These are phyloP conservation scores for Perilla frutescens DNA, from an alignment of 257 asterid species.

Conservation along the genomic window DNA sequence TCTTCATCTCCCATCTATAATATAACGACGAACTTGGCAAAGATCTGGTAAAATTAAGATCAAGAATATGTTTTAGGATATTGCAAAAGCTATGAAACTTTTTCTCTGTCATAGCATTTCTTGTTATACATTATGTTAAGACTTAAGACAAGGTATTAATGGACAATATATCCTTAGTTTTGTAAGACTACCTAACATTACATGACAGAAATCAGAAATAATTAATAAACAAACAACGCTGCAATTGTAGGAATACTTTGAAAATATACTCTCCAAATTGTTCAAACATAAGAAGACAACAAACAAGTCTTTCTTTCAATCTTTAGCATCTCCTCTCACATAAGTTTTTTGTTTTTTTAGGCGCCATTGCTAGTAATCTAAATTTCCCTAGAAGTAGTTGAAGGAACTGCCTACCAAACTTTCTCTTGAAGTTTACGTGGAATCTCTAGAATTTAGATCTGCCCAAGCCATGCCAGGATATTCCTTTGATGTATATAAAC, in stretches of 20 bases:
- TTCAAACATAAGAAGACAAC: background rate
- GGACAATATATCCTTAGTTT: constrained; percentile 17
- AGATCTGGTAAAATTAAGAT: no score
- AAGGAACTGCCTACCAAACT: background rate
- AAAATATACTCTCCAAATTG: background rate
- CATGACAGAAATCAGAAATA: background rate
- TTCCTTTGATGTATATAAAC: background rate
- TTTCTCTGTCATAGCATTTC: no score
- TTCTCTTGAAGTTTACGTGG: background rate
- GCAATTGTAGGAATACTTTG: no score
- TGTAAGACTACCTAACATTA: background rate
- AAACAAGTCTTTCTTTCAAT: background rate
- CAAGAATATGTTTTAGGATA: no score
- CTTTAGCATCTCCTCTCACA: constrained; percentile 11
- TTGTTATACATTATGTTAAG: background rate
- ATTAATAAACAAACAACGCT: background rate
- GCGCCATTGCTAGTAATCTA: background rate
- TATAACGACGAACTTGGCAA: no score
- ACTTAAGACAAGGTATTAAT: background rate
- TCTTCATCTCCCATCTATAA: no score
- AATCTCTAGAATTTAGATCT: background rate
- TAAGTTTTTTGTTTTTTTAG: background rate
- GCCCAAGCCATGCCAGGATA: background rate
- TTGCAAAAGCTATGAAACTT: no score
- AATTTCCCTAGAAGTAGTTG: background rate